A percentile compares a stretch with the other conserved stretches of the same genome.
These are phyloP conservation scores for Pisolithus marmoratus DNA, from an alignment of 768 basidiomycete species.

Conservation along the genomic window DNA sequence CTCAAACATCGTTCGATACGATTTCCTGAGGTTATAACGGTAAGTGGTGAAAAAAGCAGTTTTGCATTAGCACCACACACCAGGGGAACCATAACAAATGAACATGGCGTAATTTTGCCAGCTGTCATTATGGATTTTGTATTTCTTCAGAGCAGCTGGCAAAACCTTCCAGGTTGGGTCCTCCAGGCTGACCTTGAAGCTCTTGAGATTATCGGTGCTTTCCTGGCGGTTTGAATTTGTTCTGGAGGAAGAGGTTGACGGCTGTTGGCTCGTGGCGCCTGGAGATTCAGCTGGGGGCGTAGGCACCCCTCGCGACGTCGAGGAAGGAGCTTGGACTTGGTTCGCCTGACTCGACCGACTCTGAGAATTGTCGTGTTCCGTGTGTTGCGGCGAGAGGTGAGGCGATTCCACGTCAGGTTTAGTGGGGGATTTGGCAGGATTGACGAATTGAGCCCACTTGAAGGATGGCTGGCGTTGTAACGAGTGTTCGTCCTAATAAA, in stretches of 20 bases:
- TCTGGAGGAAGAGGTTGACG: slow-evolving; percentile 18
- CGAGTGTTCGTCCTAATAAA: slow-evolving; percentile 33
- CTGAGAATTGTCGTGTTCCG: slow-evolving; percentile 60
- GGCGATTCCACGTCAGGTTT: slow-evolving; percentile 72
- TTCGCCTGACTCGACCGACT: slow-evolving; percentile 24
- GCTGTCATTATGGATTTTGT: slow-evolving; percentile 96
- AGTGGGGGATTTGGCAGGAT: slow-evolving; percentile 75
- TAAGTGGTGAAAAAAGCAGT: not conserved
- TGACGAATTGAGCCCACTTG: slow-evolving; percentile 82
- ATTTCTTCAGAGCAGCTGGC: slow-evolving; percentile 96
- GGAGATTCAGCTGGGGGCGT: slow-evolving; percentile 28
- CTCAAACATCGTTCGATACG: slow-evolving; percentile 90
- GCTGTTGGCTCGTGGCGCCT: slow-evolving; percentile 14
- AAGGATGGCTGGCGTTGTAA: slow-evolving; percentile 75
- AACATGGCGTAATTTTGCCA: slow-evolving; percentile 99
- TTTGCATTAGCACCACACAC: slow-evolving; percentile 38
- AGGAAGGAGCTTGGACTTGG: slow-evolving; percentile 12
- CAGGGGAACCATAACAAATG: slow-evolving; percentile 92
- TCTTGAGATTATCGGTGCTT: slow-evolving; percentile 73
- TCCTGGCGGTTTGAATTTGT: slow-evolving; percentile 56
- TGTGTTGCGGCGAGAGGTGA: slow-evolving; percentile 70
- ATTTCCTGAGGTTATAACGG: slow-evolving; percentile 39
- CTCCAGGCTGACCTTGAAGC: slow-evolving; percentile 95
- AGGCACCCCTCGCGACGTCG: slow-evolving; percentile 27
- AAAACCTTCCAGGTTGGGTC: slow-evolving; percentile 99